phyloP scores from a whole-genome alignment of 225 moss, liverwort and hornwort species.

The Pseudisothecium myosuroides region DNA sequence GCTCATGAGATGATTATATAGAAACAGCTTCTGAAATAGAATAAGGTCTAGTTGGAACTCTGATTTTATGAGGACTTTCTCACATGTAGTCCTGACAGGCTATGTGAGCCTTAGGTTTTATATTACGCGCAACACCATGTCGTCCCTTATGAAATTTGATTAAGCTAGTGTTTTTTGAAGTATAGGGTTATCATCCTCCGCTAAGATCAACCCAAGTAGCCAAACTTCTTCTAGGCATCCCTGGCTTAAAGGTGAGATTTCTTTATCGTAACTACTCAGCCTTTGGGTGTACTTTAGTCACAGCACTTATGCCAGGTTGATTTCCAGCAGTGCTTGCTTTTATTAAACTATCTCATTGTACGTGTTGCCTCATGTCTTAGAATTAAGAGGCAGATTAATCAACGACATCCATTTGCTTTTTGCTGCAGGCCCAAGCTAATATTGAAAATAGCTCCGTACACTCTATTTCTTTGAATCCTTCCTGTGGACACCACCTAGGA shows the following conservation, averaged over 20 bases:
- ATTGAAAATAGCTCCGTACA: slow-evolving; percentile 70
- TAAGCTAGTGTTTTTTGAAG: not conserved
- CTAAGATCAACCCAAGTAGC: slow-evolving; percentile 50
- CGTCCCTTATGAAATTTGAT: not conserved
- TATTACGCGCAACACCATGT: not conserved
- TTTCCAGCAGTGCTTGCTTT: not conserved
- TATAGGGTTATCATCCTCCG: slow-evolving; percentile 72
- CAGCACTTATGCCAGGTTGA: not conserved
- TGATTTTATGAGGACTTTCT: not conserved
- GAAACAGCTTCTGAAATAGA: not conserved
- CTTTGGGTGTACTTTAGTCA: not conserved
- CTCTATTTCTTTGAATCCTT: slow-evolving; percentile 66
- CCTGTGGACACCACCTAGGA: slow-evolving; percentile 65
- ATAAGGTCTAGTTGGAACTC: not conserved
- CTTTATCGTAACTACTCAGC: not conserved
- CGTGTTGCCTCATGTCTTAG: not conserved
- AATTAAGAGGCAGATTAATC: not conserved
- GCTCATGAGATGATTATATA: not conserved
- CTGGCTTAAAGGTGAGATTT: slow-evolving; percentile 51
- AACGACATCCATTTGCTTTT: not conserved
- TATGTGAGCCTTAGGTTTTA: not conserved
- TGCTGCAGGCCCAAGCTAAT: slow-evolving; percentile 65
- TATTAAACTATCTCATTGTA: not conserved
- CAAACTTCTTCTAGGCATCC: slow-evolving; percentile 42
- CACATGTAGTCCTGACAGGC: not conserved